A percentile compares a stretch with the other conserved stretches of the same genome.
Evolutionary conservation across 441 rosid species (phyloP).

Genomic region (Kokia cookei): DNA sequence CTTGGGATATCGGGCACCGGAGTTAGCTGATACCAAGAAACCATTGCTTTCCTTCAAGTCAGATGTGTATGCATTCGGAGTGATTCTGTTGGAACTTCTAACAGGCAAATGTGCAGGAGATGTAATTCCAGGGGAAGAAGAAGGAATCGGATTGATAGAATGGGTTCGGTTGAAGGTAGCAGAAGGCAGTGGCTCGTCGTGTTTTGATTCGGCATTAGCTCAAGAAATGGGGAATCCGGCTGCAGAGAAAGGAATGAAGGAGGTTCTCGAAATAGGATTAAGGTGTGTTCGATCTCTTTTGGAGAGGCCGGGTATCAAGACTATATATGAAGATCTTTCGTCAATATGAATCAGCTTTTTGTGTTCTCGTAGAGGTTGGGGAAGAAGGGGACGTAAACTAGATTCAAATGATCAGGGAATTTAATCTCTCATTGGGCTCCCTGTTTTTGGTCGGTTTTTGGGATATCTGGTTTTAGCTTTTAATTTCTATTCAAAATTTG

Average conservation of each 20-base stretch:
- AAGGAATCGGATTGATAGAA: conserved; percentile 79
- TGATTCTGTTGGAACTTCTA: conserved; percentile 69
- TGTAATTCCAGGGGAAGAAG: conserved; percentile 75
- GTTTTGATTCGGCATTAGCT: conserved; percentile 60
- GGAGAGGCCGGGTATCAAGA: conserved; percentile 95
- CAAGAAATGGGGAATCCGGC: conserved; percentile 49
- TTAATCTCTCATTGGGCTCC: conserved; percentile 44
- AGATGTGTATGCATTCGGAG: conserved; percentile 94
- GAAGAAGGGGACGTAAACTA: not conserved
- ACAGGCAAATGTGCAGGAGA: conserved; percentile 96
- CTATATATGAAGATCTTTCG: conserved; percentile 94
- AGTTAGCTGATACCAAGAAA: conserved; percentile 83
- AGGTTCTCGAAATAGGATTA: conserved; percentile 80
- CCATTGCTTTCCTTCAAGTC: conserved; percentile 93
- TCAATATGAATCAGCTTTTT: conserved; percentile 36
- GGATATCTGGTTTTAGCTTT: not conserved
- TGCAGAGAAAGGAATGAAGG: conserved; percentile 84
- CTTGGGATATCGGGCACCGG: conserved; percentile 93
- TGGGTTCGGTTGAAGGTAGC: conserved; percentile 75
- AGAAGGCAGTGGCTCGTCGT: conserved; percentile 65
- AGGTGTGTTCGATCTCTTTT: conserved; percentile 74
- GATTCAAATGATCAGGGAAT: conserved; percentile 19
- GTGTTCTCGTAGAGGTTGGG: not conserved
- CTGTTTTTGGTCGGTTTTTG: conserved; percentile 6
- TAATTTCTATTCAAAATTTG: conserved; percentile 16